Conservation (phyloP, 2,329 filamentous ascomycete genomes). For the Neurospora sp. region DNA sequence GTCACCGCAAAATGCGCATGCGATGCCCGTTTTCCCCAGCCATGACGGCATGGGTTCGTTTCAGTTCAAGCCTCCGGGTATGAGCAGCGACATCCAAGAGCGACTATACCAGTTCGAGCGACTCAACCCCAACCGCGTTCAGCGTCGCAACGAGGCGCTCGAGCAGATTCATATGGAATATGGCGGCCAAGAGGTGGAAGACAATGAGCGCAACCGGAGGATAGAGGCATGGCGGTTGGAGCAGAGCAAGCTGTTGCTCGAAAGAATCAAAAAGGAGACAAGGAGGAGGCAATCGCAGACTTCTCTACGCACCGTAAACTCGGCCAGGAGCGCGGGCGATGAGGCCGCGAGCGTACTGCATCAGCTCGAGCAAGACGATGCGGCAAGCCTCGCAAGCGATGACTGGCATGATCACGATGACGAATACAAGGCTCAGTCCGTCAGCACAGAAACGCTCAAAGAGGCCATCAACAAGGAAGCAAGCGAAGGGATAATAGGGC, state of each 20-base stretch:
- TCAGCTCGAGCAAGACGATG: constrained; percentile 22
- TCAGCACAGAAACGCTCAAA: constrained; percentile 14
- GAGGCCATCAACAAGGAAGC: constrained; percentile 29
- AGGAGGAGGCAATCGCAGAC: constrained; percentile 52
- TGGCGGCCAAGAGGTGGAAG: constrained; percentile 46
- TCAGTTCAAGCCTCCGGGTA: constrained; percentile 46
- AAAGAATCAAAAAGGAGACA: constrained; percentile 85
- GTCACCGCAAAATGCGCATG: constrained; percentile 39
- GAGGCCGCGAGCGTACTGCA: constrained; percentile 22
- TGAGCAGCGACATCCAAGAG: constrained; percentile 57
- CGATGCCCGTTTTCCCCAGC: constrained; percentile 66
- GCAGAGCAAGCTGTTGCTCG: constrained; percentile 73
- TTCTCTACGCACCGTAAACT: constrained; percentile 11
- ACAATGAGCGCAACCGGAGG: constrained; percentile 66
- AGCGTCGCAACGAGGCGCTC: constrained; percentile 41
- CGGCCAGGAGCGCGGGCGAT: constrained; percentile 22
- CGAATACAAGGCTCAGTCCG: background rate
- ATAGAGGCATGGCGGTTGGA: constrained; percentile 91
- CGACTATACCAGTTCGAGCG: constrained; percentile 83
- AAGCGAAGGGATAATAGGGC: constrained; percentile 64
- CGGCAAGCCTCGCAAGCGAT: constrained; percentile 26
- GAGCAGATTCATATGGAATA: constrained; percentile 40
- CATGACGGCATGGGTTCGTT: constrained; percentile 93
- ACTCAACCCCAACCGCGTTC: constrained; percentile 63
- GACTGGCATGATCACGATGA: constrained; percentile 45